A percentile compares a stretch with the other conserved stretches of the same genome.
phyloP scores from a whole-genome alignment of 495 filamentous ascomycete species.

The Cudoniella acicularis region DNA sequence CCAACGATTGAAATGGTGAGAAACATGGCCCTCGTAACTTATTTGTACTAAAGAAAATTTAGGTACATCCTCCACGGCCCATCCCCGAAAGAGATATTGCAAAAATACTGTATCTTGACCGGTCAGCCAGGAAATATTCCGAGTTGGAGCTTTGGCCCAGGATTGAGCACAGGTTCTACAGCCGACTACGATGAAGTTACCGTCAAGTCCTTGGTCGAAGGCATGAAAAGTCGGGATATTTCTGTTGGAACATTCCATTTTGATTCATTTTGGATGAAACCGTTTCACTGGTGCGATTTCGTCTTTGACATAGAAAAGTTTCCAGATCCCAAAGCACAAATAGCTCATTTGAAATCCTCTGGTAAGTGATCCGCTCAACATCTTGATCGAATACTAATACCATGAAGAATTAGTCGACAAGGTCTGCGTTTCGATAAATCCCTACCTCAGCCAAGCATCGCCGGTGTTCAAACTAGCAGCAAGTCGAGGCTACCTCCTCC shows the following conservation, averaged over 20 bases:
- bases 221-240: constrained; percentile 61
- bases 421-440: constrained; percentile 71
- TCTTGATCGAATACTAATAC: too few species aligned
- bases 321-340: constrained; percentile 60
- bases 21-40: neutral
- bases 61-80: constrained; percentile 62
- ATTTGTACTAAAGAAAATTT: neutral
- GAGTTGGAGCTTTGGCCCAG: constrained; percentile 67
- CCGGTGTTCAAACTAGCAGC: constrained; percentile 62
- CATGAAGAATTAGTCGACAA: constrained; percentile 54
- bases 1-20: constrained; percentile 50
- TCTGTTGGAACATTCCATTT: constrained; percentile 70
- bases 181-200: constrained; percentile 67
- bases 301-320: constrained; percentile 66
- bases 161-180: constrained; percentile 68
- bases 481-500: constrained; percentile 64
- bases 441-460: constrained; percentile 65
- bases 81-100: constrained; percentile 62
- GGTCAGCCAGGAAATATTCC: constrained; percentile 58
- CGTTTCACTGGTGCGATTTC: constrained; percentile 74
- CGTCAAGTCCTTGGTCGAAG: constrained; percentile 62
- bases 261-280: constrained; percentile 62
- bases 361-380: constrained; percentile 12
- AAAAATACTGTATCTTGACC: constrained; percentile 58
- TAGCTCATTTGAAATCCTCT: constrained; percentile 54